A percentile compares a stretch with the other conserved stretches of the same genome.
Evolutionary conservation across 495 filamentous ascomycete genomes (phyloP).

Genomic region (Hypoxylon perforatum): DNA sequence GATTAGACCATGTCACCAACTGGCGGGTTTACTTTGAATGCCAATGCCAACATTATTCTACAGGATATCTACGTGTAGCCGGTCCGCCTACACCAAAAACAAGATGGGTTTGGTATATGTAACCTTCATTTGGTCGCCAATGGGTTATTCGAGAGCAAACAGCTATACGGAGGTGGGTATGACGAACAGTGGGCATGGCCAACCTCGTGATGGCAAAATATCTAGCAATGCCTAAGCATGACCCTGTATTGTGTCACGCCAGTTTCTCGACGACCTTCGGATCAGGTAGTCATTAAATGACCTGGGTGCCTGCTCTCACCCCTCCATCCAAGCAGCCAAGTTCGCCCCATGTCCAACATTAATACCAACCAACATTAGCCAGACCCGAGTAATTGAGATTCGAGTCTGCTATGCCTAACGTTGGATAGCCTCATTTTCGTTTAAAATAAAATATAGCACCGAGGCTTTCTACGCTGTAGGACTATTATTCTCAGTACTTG

Average conservation of each 20-base stretch:
- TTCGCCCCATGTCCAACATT: not conserved
- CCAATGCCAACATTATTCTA: not conserved
- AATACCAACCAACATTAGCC: conserved; percentile 1
- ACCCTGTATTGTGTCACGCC: conserved; percentile 33
- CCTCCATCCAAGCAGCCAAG: too few relatives aligned
- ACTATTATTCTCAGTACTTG: too few relatives aligned
- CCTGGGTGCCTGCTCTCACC: too few relatives aligned
- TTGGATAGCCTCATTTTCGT: too few relatives aligned
- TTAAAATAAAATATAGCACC: too few relatives aligned
- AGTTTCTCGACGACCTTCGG: conserved; percentile 6
- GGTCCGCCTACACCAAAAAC: not conserved
- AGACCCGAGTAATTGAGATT: too few relatives aligned
- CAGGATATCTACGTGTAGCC: not conserved
- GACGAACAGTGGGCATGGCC: conserved; percentile 25
- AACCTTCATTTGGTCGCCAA: not conserved
- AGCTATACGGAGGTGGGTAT: conserved; percentile 28
- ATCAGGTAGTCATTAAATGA: not conserved
- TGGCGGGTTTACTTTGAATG: not conserved
- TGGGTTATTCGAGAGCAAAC: conserved; percentile 10
- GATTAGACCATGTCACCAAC: not conserved
- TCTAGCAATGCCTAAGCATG: conserved; percentile 28
- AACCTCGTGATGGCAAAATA: conserved; percentile 31
- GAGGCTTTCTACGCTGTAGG: too few relatives aligned
- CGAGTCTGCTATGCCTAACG: too few relatives aligned
- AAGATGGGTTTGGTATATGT: not conserved